These are phyloP conservation scores for Populus hybrid DNA, from an alignment of 441 rosid species.

Conservation along the genomic window DNA sequence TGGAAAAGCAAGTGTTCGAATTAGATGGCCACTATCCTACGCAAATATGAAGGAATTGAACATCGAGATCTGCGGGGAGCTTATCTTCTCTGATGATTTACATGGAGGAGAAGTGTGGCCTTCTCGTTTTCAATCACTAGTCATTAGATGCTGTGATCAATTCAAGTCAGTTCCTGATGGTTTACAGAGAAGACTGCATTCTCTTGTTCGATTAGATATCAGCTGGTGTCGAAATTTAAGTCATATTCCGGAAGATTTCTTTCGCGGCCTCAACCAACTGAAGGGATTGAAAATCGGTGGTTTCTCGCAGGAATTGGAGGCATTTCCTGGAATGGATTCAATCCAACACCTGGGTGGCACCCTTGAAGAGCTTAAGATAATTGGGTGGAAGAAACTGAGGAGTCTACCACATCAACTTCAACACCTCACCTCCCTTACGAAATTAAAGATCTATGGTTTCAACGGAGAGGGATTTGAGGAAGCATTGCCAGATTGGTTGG, in stretches of 20 bases:
- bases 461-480: not conserved
- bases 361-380: constrained; percentile 5
- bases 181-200: not conserved
- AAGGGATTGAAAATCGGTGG: constrained; percentile 10
- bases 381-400: constrained; percentile 13
- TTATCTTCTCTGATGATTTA: not conserved
- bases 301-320: constrained; percentile 17
- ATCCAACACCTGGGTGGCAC: constrained; percentile 9
- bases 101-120: not conserved
- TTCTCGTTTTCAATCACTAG: not conserved
- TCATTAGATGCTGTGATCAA: not conserved
- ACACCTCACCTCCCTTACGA: constrained; percentile 15
- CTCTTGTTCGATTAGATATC: not conserved
- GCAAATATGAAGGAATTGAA: not conserved
- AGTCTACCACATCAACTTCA: constrained; percentile 22
- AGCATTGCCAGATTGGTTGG: constrained; percentile 18
- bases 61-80: no score
- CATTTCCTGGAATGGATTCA: constrained; percentile 17
- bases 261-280: constrained; percentile 1
- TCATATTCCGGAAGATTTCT: not conserved
- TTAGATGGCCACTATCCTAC: not conserved
- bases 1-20: no score
- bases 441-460: not conserved
- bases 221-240: not conserved
- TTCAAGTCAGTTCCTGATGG: not conserved